Base-by-base conservation (phyloP, 768 basidiomycete genomes). In the Lentinula sp. region DNA sequence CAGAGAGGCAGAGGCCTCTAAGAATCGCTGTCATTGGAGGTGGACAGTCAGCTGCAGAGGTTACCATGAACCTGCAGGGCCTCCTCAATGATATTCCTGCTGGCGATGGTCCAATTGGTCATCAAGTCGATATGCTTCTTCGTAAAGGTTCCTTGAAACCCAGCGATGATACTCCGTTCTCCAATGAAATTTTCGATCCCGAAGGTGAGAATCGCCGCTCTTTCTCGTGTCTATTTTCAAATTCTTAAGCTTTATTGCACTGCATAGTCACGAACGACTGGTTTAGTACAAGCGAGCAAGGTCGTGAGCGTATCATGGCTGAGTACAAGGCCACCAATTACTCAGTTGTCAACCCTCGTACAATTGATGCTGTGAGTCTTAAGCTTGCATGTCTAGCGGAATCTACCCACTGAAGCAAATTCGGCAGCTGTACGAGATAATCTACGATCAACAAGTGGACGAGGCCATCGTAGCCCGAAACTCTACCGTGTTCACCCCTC, bases 111-210 rank as follows among this genome's bases (percentile, higher is more conserved):
- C 28, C 28, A 28, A 28, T 28, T 37, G 49, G 62, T 18, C 81
- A 83, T 61, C 69, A 72, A 51, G 65, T 84, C 49, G 77, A 84
- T 55, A 76, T 84, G 68, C 75, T 84, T 60, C 76, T 84, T 62
- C 79, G 81, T 15, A 77, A 78, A 64, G 81, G 80, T 13, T 76
- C 77, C 0, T 66, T 83, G 49, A 81, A 78, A 59, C 80, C 80
- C 7, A 80, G 80, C 50, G 82, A 84, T 60, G 80, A 81, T 60
- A 77, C 79, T 0, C 79, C 79, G 0, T 84, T 83, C 63, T 74
- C 78, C 46, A 84, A 84, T 67, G 81, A 82, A 63, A 78, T 83
- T 6, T 84, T 83, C 63, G 80, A 82, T 64, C 81, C 83, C 28
- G 74, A 69, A 15, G 66, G 79, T 79, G 64, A 61, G 43, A n/a